Base-by-base conservation (phyloP, 768 basidiomycete genomes). In the Leccinum subtestaceum region DNA sequence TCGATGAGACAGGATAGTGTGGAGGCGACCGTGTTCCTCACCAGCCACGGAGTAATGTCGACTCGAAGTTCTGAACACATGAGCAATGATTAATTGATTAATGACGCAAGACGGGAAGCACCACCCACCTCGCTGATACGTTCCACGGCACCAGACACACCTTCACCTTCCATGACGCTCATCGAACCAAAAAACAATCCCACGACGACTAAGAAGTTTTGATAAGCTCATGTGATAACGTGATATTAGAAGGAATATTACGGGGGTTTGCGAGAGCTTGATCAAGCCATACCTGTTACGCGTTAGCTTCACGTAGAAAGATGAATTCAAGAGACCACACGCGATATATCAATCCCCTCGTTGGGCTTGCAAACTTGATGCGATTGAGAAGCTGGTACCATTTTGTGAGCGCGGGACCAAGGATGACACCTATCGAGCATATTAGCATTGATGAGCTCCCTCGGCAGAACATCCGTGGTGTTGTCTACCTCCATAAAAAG, bases 1-100 rank as follows among this genome's bases (percentile, higher is more conserved):
- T 12, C 27, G 27, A 25, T 55, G 38, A 49, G 49, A 36, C 5
- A 23, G 12, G 21, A 8, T 5, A 1, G 17, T 47, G 12, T 36
- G 6, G 29, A 2, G 11, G 27, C 0, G 29, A 27, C 19, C 13
- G 13, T 3, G 17, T 46, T 19, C 53, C 80, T 61, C 55, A 86
- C 89, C 91, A 93, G 73, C 90, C 91, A 50, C 86, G 85, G 29
- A 92, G 61, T 25, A 93, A 73, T 0, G 92, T 93, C 0, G 89
- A 83, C 4, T 82, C 77, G 68, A 91, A 93, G 10, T 81, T 84
- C 85, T 89, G 63, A 40, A 67, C 59, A 76, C 12, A 23, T 49
- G 34, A 32, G 53, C 19, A 47, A 32, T 43, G 8, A 10, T 43
- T 29, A 29, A 29, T 23, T 29, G 29, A 29, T 29, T 43, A 10